Conservation (phyloP, 805 yeast species). For the Yamadazyma sp. region DNA sequence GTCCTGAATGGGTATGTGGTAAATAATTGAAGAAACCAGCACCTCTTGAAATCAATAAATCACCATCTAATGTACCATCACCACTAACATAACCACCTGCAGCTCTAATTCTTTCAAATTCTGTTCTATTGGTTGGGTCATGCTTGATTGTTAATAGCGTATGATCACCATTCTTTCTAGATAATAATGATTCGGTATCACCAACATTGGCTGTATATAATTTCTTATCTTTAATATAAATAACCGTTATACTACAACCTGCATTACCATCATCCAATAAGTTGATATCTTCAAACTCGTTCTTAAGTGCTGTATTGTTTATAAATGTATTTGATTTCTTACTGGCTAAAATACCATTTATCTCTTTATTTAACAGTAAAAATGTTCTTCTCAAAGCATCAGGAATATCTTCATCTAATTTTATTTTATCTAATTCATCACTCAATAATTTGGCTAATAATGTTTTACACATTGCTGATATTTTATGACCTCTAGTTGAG, state of each 20-base stretch:
- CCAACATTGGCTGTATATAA: conserved; percentile 87
- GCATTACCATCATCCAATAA: conserved; percentile 65
- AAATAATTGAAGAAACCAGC: conserved; percentile 84
- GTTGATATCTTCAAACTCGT: conserved; percentile 43
- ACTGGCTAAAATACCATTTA: conserved; percentile 59
- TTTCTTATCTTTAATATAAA: conserved; percentile 68
- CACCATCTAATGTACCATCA: conserved; percentile 82
- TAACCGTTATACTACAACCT: conserved; percentile 83
- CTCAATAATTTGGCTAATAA: conserved; percentile 65
- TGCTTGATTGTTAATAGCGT: conserved; percentile 72
- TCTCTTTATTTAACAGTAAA: conserved; percentile 73
- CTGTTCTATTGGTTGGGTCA: conserved; percentile 74
- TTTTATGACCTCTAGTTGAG: conserved; percentile 43
- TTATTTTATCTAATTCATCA: conserved; percentile 54
- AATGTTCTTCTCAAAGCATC: conserved; percentile 84
- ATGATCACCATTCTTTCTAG: conserved; percentile 79
- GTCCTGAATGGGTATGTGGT: conserved; percentile 88
- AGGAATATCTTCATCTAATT: conserved; percentile 45
- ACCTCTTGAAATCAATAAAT: conserved; percentile 79
- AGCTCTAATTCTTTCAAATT: conserved; percentile 82
- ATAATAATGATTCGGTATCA: conserved; percentile 78
- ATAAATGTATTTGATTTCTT: conserved; percentile 40
- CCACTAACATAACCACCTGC: conserved; percentile 90
- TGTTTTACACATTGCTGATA: conserved; percentile 72
- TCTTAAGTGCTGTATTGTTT: conserved; percentile 28